These are phyloP conservation scores for Ailanthus altissimus DNA, from an alignment of 345 rosid species.

Conservation along the genomic window DNA sequence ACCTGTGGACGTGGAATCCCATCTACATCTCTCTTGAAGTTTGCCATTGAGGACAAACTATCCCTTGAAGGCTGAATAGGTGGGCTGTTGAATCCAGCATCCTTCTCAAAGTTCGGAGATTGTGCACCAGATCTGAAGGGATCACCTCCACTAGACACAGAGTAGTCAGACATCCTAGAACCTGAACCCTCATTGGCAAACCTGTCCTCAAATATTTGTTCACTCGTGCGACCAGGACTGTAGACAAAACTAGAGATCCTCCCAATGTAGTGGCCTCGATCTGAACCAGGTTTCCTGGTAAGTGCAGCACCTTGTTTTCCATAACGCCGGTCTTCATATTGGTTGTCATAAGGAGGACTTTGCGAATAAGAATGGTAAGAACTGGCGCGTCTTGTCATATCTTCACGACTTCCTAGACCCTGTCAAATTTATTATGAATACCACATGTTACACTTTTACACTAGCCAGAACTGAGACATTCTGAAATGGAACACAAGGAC, in stretches of 20 bases:
- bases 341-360: conserved; percentile 97
- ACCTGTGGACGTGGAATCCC: conserved; percentile 63
- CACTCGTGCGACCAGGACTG: conserved; percentile 78
- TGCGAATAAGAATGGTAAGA: conserved; percentile 98
- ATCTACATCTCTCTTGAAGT: conserved; percentile 39
- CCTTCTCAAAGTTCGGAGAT: conserved; percentile 77
- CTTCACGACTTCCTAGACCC: conserved; percentile 62
- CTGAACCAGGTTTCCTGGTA: conserved; percentile 92
- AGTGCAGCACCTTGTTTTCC: conserved; percentile 67
- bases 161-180: conserved; percentile 79
- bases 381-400: conserved; percentile 76
- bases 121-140: conserved; percentile 55
- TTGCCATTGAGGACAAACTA: conserved; percentile 46
- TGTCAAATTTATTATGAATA: conserved; percentile 45
- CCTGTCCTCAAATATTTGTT: conserved; percentile 65
- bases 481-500: conserved; percentile 13
- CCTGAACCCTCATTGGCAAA: conserved; percentile 85
- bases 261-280: conserved; percentile 58
- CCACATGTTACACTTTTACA: conserved; percentile 20
- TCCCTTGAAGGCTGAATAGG: conserved; percentile 49
- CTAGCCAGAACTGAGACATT: conserved; percentile 23
- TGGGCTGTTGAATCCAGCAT: conserved; percentile 59
- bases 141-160: conserved; percentile 84
- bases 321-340: conserved; percentile 87
- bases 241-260: conserved; percentile 69